phyloP scores from a whole-genome alignment of 2,329 filamentous ascomycete genomes.

The Apiospora rasikravindrae region DNA sequence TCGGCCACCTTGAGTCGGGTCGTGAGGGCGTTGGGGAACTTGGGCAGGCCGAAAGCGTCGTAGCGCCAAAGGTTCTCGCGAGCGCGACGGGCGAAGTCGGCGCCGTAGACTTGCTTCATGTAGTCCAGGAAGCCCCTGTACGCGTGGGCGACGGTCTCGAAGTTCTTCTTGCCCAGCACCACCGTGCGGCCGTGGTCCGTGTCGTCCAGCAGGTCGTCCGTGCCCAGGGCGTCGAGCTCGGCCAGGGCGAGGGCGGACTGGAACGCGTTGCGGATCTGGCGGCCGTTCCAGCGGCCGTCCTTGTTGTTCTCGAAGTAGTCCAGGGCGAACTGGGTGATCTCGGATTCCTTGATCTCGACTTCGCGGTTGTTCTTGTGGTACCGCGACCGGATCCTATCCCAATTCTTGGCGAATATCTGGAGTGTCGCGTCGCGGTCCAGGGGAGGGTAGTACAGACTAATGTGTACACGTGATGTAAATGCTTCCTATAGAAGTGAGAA shows the following conservation, averaged over 20 bases:
- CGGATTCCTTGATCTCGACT: not conserved
- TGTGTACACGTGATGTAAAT: slow-evolving; percentile 21
- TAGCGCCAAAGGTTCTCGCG: slow-evolving; percentile 13
- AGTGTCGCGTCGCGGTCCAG: slow-evolving; percentile 20
- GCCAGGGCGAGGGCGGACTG: slow-evolving; percentile 21
- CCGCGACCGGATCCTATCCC: slow-evolving; percentile 23
- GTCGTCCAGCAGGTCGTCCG: not conserved
- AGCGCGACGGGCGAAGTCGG: not conserved
- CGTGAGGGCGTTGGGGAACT: not conserved
- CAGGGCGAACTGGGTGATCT: slow-evolving; percentile 18
- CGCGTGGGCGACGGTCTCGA: not conserved
- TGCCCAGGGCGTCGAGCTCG: slow-evolving; percentile 5
- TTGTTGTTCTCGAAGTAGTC: slow-evolving; percentile 2
- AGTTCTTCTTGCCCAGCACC: not conserved
- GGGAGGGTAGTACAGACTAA: slow-evolving; percentile 33
- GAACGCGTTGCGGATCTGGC: slow-evolving; percentile 25
- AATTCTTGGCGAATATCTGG: not conserved
- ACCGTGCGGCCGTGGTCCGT: not conserved
- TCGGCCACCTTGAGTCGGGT: not conserved
- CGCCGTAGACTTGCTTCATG: slow-evolving; percentile 11
- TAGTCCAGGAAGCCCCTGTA: not conserved
- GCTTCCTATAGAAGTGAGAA: not conserved
- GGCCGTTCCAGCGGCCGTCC: slow-evolving; percentile 20
- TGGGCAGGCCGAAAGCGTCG: not conserved
- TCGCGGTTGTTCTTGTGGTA: slow-evolving; percentile 22